Base-by-base conservation (phyloP, 2,329 filamentous ascomycete genomes). In the Diaporthe batatas region DNA sequence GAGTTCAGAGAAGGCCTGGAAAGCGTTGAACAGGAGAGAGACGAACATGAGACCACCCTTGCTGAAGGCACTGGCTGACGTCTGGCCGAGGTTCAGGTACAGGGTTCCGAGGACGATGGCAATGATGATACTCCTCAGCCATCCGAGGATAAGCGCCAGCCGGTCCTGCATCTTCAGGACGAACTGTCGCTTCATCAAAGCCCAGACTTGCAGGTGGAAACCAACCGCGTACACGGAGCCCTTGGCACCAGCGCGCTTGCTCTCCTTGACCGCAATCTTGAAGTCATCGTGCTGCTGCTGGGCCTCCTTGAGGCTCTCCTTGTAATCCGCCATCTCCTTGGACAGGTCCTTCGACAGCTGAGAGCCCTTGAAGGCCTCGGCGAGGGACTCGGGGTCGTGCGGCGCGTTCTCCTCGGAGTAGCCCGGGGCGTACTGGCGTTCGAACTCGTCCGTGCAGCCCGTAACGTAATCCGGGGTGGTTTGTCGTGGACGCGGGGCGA, bases 81-180 rank as follows among this genome's bases (percentile, higher is more conserved):
- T 91, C 68, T 90, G 81, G 0, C 90, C 90, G 44, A 94, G 88
- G 47, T 94, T 85, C 73, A 94, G 87, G 85, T 92, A 97, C 5
- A 96, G 90, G 0, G 93, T 95, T 76, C 94, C 94, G 58, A 94
- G 86, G 32, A 97, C 89, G 73, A 97, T 91, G 18, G 92, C 94
- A 76, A 96, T 91, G 76, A 94, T 84, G 76, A 95, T 91, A 72
- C 84, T 87, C 11, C 88, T 85, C 53, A 88, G 76, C 93, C 93
- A 96, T 1, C 91, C 91, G 39, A 96, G 89, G 18, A 86, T 84
- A 7, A 97, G 86, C n/a, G 91, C 91, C 78, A 95, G 92, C 72
- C 92, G 92, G 80, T 97, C 94, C 81, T 97, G 94, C 85, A 94
- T 92, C 84, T 96, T 96, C 77, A 97, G 91, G 68, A 92, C 86